phyloP scores from a whole-genome alignment of 2,329 filamentous ascomycete genomes.

The Trematosphaeria pertusa region DNA sequence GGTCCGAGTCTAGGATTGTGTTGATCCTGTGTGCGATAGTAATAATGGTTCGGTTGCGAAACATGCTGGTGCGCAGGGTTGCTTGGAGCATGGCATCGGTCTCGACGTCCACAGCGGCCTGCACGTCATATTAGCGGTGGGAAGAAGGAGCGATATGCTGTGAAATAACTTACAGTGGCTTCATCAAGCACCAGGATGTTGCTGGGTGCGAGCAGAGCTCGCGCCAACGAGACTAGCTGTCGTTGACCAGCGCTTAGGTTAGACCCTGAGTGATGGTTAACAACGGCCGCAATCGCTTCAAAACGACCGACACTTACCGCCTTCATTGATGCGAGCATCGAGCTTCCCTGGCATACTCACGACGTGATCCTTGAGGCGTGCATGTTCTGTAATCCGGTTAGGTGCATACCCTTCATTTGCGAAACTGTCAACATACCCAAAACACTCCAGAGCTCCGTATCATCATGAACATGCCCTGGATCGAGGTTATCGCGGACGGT shows the following conservation, averaged over 20 bases:
- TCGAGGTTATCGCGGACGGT: slow-evolving; percentile 94
- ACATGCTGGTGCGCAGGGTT: slow-evolving; percentile 70
- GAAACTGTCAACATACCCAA: slow-evolving; percentile 68
- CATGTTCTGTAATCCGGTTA: slow-evolving; percentile 71
- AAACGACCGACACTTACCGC: slow-evolving; percentile 66
- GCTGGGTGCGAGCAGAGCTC: slow-evolving; percentile 90
- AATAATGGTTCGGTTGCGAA: slow-evolving; percentile 93
- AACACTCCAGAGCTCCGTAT: slow-evolving; percentile 96
- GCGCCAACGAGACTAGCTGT: slow-evolving; percentile 90
- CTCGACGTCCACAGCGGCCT: slow-evolving; percentile 73
- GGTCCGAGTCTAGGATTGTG: slow-evolving; percentile 87
- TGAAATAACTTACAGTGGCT: slow-evolving; percentile 74
- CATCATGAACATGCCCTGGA: slow-evolving; percentile 91
- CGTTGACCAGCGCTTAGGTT: slow-evolving; percentile 96
- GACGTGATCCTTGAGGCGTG: slow-evolving; percentile 90
- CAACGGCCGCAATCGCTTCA: background rate
- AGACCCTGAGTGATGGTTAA: slow-evolving; percentile 66
- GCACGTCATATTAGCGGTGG: slow-evolving; percentile 11
- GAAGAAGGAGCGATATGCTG: slow-evolving; percentile 5
- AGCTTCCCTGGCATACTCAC: slow-evolving; percentile 85
- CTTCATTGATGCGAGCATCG: slow-evolving; percentile 91
- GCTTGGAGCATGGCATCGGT: slow-evolving; percentile 71
- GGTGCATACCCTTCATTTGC: slow-evolving; percentile 9
- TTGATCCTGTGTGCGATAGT: slow-evolving; percentile 98
- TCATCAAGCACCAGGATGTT: slow-evolving; percentile 98